Conservation (phyloP, 2,329 filamentous ascomycete genomes). For the Cryoendolithus antarcticus region DNA sequence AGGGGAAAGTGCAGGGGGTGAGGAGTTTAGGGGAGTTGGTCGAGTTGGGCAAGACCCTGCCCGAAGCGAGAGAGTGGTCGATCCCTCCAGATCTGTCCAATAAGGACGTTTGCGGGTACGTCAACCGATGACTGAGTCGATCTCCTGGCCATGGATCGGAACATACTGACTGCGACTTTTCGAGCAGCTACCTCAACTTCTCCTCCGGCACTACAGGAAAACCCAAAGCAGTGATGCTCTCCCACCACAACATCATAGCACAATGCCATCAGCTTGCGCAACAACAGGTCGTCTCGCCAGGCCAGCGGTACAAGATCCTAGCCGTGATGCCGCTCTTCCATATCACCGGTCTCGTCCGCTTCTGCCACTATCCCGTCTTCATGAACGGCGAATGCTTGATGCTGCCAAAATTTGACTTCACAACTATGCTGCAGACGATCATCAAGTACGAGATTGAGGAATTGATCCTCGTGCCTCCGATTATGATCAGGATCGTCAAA, state of each 20-base stretch:
- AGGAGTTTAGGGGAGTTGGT: slow-evolving; percentile 23
- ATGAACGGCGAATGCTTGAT: slow-evolving; percentile 52
- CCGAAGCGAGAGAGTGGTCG: slow-evolving; percentile 29
- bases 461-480: slow-evolving; percentile 46
- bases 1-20: neutral
- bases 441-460: slow-evolving; percentile 40
- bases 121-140: neutral
- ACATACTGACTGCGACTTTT: slow-evolving; percentile 21
- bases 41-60: slow-evolving; percentile 20
- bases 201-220: slow-evolving; percentile 32
- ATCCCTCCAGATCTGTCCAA: slow-evolving; percentile 41
- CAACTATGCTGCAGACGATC: slow-evolving; percentile 40
- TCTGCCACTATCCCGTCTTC: slow-evolving; percentile 48
- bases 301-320: slow-evolving; percentile 35
- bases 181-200: slow-evolving; percentile 36
- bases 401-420: slow-evolving; percentile 50
- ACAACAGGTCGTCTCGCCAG: slow-evolving; percentile 31
- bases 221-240: slow-evolving; percentile 37
- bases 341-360: slow-evolving; percentile 49
- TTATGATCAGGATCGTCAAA: slow-evolving; percentile 47
- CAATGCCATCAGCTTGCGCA: slow-evolving; percentile 49
- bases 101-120: slow-evolving; percentile 30
- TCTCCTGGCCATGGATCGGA: neutral
- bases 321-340: slow-evolving; percentile 49
- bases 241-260: slow-evolving; percentile 41